Evolutionary conservation across 2,329 filamentous ascomycete species (phyloP).

Genomic region (Didymellaceae sp.): DNA sequence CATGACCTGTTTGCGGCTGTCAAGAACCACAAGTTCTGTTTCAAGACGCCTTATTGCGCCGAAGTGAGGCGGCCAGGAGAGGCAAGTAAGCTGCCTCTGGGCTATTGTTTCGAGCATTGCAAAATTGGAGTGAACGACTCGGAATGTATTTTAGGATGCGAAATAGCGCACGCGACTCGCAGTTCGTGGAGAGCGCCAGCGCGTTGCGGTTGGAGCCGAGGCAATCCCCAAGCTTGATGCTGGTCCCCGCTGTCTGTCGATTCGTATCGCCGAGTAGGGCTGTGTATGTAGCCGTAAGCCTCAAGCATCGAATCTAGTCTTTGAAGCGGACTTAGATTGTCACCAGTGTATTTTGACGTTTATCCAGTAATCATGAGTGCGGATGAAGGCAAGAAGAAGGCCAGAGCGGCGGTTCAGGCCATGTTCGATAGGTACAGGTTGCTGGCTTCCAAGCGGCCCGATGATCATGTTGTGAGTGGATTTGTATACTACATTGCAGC

Average conservation of each 20-base stretch:
- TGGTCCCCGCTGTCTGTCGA: slow-evolving; percentile 10
- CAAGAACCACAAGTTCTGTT: slow-evolving; percentile 21
- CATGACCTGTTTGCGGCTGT: slow-evolving; percentile 18
- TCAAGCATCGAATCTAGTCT: slow-evolving; percentile 6
- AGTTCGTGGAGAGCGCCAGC: neutral
- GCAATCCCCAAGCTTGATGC: slow-evolving; percentile 18
- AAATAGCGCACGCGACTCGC: slow-evolving; percentile 16
- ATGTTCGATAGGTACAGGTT: slow-evolving; percentile 48
- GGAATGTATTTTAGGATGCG: neutral
- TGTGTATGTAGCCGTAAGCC: slow-evolving; percentile 9
- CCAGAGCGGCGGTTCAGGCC: slow-evolving; percentile 46
- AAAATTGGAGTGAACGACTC: neutral
- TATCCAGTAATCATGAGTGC: slow-evolving; percentile 26
- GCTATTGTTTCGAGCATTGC: slow-evolving; percentile 16
- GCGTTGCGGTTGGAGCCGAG: slow-evolving; percentile 17
- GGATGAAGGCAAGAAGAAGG: slow-evolving; percentile 38
- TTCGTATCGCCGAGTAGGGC: slow-evolving; percentile 12
- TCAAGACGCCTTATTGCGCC: slow-evolving; percentile 20
- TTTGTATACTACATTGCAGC: neutral
- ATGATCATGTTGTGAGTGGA: slow-evolving; percentile 40
- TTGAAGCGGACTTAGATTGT: neutral
- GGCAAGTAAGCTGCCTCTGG: neutral
- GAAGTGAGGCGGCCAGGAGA: slow-evolving; percentile 20
- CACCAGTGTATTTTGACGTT: neutral
- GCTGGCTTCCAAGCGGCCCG: slow-evolving; percentile 38